A percentile compares a stretch with the other conserved stretches of the same genome.
Evolutionary conservation across 495 filamentous ascomycete genomes (phyloP).

Genomic region (Aspergillus affinis): DNA sequence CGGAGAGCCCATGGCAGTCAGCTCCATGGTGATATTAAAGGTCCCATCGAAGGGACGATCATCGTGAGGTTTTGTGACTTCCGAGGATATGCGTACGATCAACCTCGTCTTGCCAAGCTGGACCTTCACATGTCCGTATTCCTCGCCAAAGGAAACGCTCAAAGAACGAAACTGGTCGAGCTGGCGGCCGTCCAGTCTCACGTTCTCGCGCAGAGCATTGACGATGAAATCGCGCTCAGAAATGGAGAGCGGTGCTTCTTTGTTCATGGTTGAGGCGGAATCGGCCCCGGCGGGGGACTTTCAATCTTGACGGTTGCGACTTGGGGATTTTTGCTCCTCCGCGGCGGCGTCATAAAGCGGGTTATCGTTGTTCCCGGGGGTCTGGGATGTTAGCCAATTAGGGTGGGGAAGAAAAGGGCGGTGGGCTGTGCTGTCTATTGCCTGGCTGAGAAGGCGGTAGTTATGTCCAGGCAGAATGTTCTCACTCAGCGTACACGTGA

Average conservation of each 20-base stretch:
- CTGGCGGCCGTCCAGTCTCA: slow-evolving; percentile 79
- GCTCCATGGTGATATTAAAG: slow-evolving; percentile 86
- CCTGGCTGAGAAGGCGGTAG: too few species aligned
- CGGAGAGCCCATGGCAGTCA: slow-evolving; percentile 89
- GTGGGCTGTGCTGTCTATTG: too few species aligned
- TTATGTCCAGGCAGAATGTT: too few species aligned
- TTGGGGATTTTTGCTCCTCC: slow-evolving; percentile 22
- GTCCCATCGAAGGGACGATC: slow-evolving; percentile 94
- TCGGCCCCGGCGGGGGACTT: slow-evolving; percentile 28
- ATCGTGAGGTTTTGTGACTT: slow-evolving; percentile 76
- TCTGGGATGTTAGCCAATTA: slow-evolving; percentile 11
- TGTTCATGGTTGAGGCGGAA: slow-evolving; percentile 64
- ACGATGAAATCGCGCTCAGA: slow-evolving; percentile 75
- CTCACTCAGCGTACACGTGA: too few species aligned
- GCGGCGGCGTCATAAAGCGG: slow-evolving; percentile 25
- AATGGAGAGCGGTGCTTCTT: slow-evolving; percentile 79
- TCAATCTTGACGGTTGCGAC: slow-evolving; percentile 16
- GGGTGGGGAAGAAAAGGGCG: too few species aligned
- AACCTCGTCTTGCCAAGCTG: slow-evolving; percentile 90
- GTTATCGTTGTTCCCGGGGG: slow-evolving; percentile 11
- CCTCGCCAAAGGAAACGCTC: slow-evolving; percentile 78
- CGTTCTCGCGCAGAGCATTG: slow-evolving; percentile 70
- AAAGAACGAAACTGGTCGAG: slow-evolving; percentile 76
- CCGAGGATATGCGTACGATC: slow-evolving; percentile 79
- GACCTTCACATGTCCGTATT: slow-evolving; percentile 89